These are phyloP conservation scores for Pichia sp. DNA, from an alignment of 1,139 yeast genomes.

Conservation along the genomic window DNA sequence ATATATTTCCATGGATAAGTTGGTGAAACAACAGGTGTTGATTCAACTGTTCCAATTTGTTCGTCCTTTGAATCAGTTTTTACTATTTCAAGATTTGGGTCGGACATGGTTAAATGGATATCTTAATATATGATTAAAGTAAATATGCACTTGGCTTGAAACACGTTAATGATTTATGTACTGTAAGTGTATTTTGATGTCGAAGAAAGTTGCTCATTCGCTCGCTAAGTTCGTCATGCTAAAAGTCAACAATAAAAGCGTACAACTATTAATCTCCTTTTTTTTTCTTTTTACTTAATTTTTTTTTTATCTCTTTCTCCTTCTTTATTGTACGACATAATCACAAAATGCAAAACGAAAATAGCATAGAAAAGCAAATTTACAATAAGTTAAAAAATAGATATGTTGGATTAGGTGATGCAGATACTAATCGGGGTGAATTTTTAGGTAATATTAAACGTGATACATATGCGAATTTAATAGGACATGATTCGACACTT, in stretches of 20 bases:
- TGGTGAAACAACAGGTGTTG: too few species aligned
- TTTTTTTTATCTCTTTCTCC: neutral
- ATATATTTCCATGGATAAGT: conserved; percentile 22
- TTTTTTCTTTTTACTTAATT: neutral
- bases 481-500: conserved; percentile 62
- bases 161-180: too few species aligned
- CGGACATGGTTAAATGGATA: too few species aligned
- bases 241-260: too few species aligned
- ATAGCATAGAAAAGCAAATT: conserved; percentile 49
- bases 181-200: too few species aligned
- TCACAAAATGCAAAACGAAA: neutral
- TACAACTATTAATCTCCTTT: too few species aligned
- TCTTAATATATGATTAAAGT: too few species aligned
- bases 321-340: neutral
- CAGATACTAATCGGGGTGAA: conserved; percentile 58
- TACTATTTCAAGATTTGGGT: too few species aligned
- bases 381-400: conserved; percentile 56
- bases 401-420: conserved; percentile 65
- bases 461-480: conserved; percentile 68
- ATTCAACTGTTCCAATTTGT: neutral
- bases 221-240: too few species aligned
- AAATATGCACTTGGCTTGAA: too few species aligned
- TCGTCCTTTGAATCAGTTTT: too few species aligned
- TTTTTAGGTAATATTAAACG: conserved; percentile 59
- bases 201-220: too few species aligned